Evolutionary conservation across 2,329 filamentous ascomycete species (phyloP).

Genomic region (Cladophialophora immunda): DNA sequence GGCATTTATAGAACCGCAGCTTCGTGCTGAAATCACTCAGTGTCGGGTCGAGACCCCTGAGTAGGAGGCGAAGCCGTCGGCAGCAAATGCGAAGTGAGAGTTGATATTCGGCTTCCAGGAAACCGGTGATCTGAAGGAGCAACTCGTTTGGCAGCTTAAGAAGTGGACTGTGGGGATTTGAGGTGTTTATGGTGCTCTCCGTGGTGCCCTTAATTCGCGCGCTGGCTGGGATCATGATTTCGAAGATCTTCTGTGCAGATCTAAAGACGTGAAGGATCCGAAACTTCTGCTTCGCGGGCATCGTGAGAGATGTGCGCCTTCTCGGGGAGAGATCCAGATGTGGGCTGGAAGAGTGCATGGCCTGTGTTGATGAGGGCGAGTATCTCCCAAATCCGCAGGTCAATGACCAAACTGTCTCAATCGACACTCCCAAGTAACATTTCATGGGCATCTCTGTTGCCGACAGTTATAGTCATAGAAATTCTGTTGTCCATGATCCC

Average conservation of each 20-base stretch:
- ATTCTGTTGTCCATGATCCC: too few relatives aligned
- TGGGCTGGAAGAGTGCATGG: constrained; percentile 19
- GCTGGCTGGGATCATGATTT: constrained; percentile 18
- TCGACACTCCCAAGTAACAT: too few relatives aligned
- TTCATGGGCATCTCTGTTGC: too few relatives aligned
- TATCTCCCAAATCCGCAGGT: too few relatives aligned
- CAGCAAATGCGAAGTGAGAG: constrained; percentile 16
- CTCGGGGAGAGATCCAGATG: constrained; percentile 22
- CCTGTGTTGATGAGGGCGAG: too few relatives aligned
- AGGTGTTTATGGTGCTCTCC: constrained; percentile 15
- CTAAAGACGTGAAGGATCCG: constrained; percentile 20
- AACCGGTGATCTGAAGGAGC: constrained; percentile 3
- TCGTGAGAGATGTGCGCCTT: constrained; percentile 21
- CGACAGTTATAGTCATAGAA: too few relatives aligned
- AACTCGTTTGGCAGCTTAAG: constrained; percentile 16
- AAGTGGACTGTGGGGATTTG: constrained; percentile 8
- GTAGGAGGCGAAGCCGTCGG: constrained; percentile 1
- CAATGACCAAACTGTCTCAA: too few relatives aligned
- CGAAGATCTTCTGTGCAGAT: constrained; percentile 21
- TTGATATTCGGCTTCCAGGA: constrained; percentile 15
- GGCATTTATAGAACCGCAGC: constrained; percentile 10
- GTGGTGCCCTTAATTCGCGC: constrained; percentile 18
- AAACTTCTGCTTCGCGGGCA: constrained; percentile 17
- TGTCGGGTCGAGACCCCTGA: constrained; percentile 5
- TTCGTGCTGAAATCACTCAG: constrained; percentile 10